Percentiles rank a stretch among this genome's conserved stretches.
Conservation (phyloP, 2,329 filamentous ascomycete species). For the Tolypocladium tropicale region DNA sequence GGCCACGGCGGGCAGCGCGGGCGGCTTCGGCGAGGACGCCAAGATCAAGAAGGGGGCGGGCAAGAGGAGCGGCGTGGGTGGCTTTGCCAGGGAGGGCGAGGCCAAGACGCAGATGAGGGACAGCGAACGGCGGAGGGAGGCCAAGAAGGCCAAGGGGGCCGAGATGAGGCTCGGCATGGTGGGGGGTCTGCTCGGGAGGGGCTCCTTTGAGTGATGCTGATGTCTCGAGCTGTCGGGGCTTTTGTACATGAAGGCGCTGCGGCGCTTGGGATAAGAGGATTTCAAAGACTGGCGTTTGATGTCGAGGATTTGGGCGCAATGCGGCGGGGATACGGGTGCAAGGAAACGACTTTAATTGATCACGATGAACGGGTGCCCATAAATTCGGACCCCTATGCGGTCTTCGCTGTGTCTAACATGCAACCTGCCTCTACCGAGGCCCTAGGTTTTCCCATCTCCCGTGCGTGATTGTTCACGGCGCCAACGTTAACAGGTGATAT, state of each 20-base stretch:
- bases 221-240: not conserved
- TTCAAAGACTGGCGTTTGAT: not conserved
- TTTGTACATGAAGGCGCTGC: not conserved
- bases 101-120: constrained; percentile 43
- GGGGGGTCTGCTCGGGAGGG: constrained; percentile 46
- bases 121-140: constrained; percentile 47
- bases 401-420: not conserved
- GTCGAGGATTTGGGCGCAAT: too few relatives aligned
- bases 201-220: constrained; percentile 26
- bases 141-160: constrained; percentile 46
- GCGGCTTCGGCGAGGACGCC: constrained; percentile 34
- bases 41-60: constrained; percentile 51
- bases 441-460: too few relatives aligned
- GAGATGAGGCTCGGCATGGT: constrained; percentile 46
- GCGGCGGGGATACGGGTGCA: too few relatives aligned
- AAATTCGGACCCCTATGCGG: too few relatives aligned
- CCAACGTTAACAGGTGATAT: too few relatives aligned
- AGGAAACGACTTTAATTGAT: too few relatives aligned
- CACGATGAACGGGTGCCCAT: not conserved
- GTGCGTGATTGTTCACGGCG: not conserved
- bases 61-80: constrained; percentile 51
- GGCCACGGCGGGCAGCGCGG: constrained; percentile 10
- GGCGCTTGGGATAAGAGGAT: not conserved
- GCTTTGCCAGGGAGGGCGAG: constrained; percentile 50
- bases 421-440: not conserved